Percentiles rank a stretch among this genome's conserved stretches.
These are phyloP conservation scores for Capronia americana DNA, from an alignment of 2,329 filamentous ascomycete species.

Conservation along the genomic window DNA sequence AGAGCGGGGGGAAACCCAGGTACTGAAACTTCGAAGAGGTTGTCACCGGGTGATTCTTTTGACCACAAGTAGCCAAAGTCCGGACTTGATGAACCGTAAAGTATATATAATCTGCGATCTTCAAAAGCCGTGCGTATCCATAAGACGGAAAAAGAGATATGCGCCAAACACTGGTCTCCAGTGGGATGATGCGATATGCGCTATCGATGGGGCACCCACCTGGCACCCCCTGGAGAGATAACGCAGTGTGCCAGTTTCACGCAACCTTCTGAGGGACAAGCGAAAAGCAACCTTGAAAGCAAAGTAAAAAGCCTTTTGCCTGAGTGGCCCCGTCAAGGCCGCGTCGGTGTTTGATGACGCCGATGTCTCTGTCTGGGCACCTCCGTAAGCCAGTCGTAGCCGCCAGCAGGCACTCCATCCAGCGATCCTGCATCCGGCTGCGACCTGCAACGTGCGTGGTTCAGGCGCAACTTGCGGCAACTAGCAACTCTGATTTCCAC, in stretches of 20 bases:
- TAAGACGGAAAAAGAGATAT: constrained; percentile 6
- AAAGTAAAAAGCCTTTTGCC: not conserved
- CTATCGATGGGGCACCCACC: no score
- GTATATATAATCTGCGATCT: constrained; percentile 9
- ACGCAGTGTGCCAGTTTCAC: not conserved
- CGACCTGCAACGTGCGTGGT: not conserved
- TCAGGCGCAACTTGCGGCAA: not conserved
- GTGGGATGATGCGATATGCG: constrained; percentile 1
- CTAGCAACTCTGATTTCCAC: constrained; percentile 5
- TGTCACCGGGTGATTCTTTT: not conserved
- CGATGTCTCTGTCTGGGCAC: constrained; percentile 4
- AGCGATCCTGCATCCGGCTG: not conserved
- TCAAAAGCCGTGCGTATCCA: constrained; percentile 10
- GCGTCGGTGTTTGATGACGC: constrained; percentile 1
- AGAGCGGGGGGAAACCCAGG: not conserved
- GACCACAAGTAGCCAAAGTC: constrained; percentile 1
- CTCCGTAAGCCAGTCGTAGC: not conserved
- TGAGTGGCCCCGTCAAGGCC: not conserved
- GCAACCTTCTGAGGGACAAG: not conserved
- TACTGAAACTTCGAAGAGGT: not conserved
- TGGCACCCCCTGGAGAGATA: constrained; percentile 10
- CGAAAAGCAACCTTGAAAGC: not conserved
- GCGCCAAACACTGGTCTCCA: not conserved
- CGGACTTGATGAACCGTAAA: constrained; percentile 5
- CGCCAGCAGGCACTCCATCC: not conserved